Percentiles rank a stretch among this genome's conserved stretches.
Evolutionary conservation across 2,329 filamentous ascomycete species (phyloP).

Genomic region (Podosphaera aphanis): DNA sequence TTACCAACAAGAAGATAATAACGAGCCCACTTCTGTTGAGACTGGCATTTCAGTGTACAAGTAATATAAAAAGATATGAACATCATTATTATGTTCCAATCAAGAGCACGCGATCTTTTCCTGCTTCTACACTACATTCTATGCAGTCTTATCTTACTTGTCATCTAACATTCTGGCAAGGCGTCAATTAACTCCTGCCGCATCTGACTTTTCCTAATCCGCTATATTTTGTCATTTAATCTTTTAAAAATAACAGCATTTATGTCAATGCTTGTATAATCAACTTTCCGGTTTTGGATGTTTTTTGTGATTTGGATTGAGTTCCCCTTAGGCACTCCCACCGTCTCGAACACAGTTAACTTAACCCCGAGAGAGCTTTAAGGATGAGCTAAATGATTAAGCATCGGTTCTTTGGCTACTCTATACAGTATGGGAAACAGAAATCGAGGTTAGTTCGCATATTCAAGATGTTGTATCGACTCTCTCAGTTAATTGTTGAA

Average conservation of each 20-base stretch:
- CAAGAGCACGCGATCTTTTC: background rate
- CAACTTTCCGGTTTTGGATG: background rate
- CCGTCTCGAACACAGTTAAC: background rate
- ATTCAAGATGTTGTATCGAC: background rate
- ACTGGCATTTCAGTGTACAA: background rate
- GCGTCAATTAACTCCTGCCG: background rate
- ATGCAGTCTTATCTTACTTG: too few relatives aligned
- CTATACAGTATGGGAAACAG: slow-evolving; percentile 14
- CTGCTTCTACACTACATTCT: too few relatives aligned
- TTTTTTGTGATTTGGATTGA: background rate
- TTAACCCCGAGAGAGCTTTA: background rate
- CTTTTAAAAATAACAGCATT: background rate
- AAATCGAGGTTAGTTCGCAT: slow-evolving; percentile 15
- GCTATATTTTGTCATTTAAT: background rate
- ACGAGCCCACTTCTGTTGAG: background rate
- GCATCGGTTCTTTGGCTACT: background rate
- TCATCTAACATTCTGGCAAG: background rate
- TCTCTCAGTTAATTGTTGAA: slow-evolving; percentile 1
- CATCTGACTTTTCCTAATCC: background rate
- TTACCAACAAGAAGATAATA: background rate
- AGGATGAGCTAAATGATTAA: background rate
- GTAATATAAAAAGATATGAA: background rate
- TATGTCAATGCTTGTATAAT: background rate
- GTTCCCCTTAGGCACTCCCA: background rate
- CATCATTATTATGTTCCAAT: background rate